Evolutionary conservation across 352 stramenopile species (phyloP).

Genomic region (Pythium sukuiense): DNA sequence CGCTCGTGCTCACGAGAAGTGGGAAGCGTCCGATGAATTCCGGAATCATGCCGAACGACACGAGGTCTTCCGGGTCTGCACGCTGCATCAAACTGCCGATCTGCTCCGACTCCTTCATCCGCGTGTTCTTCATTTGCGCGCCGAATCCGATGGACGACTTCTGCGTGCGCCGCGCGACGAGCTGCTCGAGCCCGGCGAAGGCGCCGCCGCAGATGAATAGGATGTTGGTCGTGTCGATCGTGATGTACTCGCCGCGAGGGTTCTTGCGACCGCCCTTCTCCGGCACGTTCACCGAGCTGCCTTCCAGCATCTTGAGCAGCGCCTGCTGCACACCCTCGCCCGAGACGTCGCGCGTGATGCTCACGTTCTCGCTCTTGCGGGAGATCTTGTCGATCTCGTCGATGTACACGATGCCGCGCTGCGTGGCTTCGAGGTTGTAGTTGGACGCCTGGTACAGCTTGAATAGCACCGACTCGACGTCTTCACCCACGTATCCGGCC

Average conservation of each 20-base stretch:
- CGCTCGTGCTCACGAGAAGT: conserved; percentile 94
- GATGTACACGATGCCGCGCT: conserved; percentile 98
- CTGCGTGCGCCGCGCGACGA: conserved; percentile 93
- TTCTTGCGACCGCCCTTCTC: conserved; percentile 97
- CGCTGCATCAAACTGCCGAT: conserved; percentile 91
- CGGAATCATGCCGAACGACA: conserved; percentile 97
- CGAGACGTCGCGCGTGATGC: conserved; percentile 97
- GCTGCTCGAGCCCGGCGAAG: conserved; percentile 95
- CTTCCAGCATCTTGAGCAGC: conserved; percentile 99
- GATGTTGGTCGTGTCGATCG: conserved; percentile 99
- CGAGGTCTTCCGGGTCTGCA: conserved; percentile 95
- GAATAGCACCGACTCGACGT: conserved; percentile 98
- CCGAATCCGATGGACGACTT: conserved; percentile 97
- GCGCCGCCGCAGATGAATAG: conserved; percentile 98
- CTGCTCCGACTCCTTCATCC: conserved; percentile 72
- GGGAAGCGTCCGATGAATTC: conserved; percentile 99
- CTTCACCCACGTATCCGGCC: conserved; percentile 98
- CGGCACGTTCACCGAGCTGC: conserved; percentile 96
- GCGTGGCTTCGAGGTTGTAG: conserved; percentile 94
- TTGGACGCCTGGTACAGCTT: conserved; percentile 97
- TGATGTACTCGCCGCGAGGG: conserved; percentile 95
- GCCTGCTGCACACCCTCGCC: conserved; percentile 98
- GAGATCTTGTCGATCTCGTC: conserved; percentile 99
- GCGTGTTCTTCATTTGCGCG: conserved; percentile 90
- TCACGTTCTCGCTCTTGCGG: conserved; percentile 84